Evolutionary conservation across 2,329 filamentous ascomycete species (phyloP).

Genomic region (Talaromyces verruculosus): DNA sequence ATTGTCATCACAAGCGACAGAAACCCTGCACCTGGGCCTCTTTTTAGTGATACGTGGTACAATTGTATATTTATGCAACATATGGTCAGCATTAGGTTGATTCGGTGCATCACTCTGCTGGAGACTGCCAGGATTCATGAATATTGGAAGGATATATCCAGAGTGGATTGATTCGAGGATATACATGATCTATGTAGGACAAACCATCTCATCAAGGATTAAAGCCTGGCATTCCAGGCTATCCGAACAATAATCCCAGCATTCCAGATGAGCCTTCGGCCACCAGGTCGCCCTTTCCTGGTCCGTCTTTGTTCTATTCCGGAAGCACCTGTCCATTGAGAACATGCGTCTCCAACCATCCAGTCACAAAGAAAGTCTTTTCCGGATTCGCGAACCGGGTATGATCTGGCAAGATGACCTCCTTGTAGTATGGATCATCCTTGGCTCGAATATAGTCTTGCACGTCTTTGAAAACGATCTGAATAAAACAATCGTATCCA

Average conservation of each 20-base stretch:
- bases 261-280: not conserved
- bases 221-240: not conserved
- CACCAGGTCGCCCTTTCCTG: too few species aligned
- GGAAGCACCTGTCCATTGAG: not conserved
- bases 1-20: too few species aligned
- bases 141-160: too few species aligned
- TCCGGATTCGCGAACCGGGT: constrained; percentile 32
- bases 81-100: not conserved
- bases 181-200: not conserved
- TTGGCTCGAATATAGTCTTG: constrained; percentile 33
- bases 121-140: too few species aligned
- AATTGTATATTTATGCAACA: too few species aligned
- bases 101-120: too few species aligned
- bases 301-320: not conserved
- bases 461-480: constrained; percentile 34
- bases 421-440: constrained; percentile 31
- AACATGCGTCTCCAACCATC: not conserved
- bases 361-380: not conserved
- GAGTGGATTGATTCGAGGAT: not conserved
- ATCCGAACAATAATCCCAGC: not conserved
- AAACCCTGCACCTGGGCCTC: too few species aligned
- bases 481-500: constrained; percentile 35
- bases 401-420: constrained; percentile 34
- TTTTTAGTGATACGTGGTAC: too few species aligned
- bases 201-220: not conserved